Evolutionary conservation across 306 rosid genomes (phyloP).

Genomic region (Vigna trinervia): DNA sequence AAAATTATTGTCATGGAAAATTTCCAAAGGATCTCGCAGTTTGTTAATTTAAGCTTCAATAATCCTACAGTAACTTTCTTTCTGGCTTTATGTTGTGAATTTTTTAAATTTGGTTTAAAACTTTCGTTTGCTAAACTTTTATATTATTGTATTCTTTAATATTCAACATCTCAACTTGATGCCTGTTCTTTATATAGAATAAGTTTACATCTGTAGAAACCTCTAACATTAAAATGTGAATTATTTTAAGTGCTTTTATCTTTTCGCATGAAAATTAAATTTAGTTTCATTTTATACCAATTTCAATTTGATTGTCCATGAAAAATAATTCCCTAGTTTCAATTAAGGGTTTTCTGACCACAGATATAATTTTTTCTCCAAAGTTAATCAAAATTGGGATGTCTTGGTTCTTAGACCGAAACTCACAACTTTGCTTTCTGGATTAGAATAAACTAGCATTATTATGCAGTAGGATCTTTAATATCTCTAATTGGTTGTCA

Average conservation of each 20-base stretch:
- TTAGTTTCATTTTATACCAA: background rate
- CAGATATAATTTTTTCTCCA: background rate
- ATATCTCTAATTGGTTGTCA: constrained; percentile 1
- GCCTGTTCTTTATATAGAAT: background rate
- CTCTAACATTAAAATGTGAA: background rate
- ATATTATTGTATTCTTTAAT: background rate
- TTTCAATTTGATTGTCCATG: background rate
- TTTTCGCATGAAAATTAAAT: background rate
- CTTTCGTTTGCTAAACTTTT: background rate
- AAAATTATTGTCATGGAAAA: background rate
- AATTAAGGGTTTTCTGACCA: constrained; percentile 24
- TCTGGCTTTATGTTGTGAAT: constrained; percentile 7
- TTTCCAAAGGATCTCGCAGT: background rate
- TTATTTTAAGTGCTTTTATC: constrained; percentile 7
- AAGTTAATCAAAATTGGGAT: background rate
- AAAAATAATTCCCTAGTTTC: constrained; percentile 22
- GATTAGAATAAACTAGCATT: constrained; percentile 14
- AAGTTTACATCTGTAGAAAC: constrained; percentile 2
- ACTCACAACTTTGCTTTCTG: background rate
- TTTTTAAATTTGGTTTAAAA: background rate
- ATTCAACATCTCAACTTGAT: background rate
- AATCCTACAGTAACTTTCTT: background rate
- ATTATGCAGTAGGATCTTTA: constrained; percentile 22
- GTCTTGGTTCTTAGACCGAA: no score
- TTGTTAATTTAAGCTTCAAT: constrained; percentile 18